phyloP scores from a whole-genome alignment of 176 grass and related monocot species.

The Oryza meyeriana region DNA sequence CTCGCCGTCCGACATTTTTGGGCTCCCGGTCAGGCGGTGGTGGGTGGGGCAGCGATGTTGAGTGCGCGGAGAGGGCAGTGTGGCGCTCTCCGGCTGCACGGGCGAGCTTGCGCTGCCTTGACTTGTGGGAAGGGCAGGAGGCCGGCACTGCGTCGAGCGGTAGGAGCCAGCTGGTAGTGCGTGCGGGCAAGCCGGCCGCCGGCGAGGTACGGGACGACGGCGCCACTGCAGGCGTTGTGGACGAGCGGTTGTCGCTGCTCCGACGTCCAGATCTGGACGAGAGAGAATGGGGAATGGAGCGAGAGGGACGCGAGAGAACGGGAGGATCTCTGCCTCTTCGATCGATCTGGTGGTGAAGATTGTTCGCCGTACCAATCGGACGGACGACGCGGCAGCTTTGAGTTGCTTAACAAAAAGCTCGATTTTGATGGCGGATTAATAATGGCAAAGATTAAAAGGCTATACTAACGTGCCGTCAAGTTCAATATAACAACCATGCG shows the following conservation, averaged over 20 bases:
- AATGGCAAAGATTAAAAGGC: background rate
- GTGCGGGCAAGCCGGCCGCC: background rate
- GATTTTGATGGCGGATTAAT: background rate
- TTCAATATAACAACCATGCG: no score
- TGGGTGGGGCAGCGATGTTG: background rate
- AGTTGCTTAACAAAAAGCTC: background rate
- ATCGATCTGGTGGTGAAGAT: slow-evolving; percentile 26
- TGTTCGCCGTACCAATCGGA: slow-evolving; percentile 27
- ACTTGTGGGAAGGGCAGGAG: no score
- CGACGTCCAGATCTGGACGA: background rate
- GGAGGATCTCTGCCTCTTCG: background rate
- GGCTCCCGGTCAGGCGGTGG: background rate
- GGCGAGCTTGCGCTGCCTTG: background rate
- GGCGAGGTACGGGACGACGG: no score
- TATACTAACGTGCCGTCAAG: no score
- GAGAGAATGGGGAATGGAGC: no score
- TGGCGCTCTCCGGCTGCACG: slow-evolving; percentile 34
- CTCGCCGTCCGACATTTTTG: slow-evolving; percentile 85
- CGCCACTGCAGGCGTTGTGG: no score
- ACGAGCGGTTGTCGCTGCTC: background rate
- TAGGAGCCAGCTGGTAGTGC: no score
- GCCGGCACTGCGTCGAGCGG: no score
- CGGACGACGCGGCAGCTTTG: background rate
- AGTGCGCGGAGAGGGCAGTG: slow-evolving; percentile 13
- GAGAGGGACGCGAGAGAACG: background rate